Evolutionary conservation across 192 early-diverging fungal species (phyloP), one percentile per base, ranked within the genome.

Genomic region (Rhizoclosmatium globosum): DNA sequence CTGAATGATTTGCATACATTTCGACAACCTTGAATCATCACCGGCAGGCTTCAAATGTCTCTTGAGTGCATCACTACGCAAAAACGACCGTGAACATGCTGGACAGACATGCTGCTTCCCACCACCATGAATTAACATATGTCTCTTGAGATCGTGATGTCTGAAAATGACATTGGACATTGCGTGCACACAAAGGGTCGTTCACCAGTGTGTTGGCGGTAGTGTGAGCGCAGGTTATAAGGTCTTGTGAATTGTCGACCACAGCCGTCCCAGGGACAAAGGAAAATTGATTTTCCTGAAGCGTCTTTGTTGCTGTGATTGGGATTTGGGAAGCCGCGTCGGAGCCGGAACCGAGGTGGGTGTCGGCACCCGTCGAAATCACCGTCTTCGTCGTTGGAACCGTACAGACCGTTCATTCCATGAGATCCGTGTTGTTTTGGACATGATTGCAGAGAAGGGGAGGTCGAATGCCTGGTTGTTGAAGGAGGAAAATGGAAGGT

Each of bases 1-100:
- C 39, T 68, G 67, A 42, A 68, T 68, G 13, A 68, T 68, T 45
- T 68, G 45, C 67, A 68, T 45, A 23, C 67, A 68, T 23, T 68
- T 68, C 3, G 42, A 46, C 15, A 68, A 47, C 45, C 43, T 68
- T 0, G 42, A 46, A 47, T 68, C 67, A 68, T 68, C 67, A 23
- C 67, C 67, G 23, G 21, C 45, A 19, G 67, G 67, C 11, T 46
- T 42, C 46, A 68, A 68, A 68, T 68, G 67, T 43, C 67, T 21
- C 15, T 68, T 68, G 13, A 68, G 45, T 42, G 67, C 67, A 46
- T 68, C 67, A 68, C 42, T 46, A 0, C 67, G 67, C 13, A 68
- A 15, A 46, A 68, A 68, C 2, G 67, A 42, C 9, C 67, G 67
- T n/a, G 17, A 42, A 47, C 67, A 68, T 0, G 42, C 39, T 68